Evolutionary conservation across 768 basidiomycete genomes (phyloP), one percentile per base, ranked within the genome.

Genomic region (Boletales sp.): DNA sequence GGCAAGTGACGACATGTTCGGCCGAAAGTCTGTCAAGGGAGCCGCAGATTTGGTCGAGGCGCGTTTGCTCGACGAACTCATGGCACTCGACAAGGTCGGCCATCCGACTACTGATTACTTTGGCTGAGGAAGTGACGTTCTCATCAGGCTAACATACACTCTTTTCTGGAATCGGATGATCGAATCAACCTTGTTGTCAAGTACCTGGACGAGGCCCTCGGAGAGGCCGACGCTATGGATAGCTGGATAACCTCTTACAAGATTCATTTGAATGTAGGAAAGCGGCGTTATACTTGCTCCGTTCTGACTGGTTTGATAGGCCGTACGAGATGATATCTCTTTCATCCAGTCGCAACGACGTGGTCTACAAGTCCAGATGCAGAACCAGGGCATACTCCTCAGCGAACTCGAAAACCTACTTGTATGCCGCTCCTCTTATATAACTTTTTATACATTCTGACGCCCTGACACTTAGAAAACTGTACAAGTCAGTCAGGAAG

Each of bases 291-390:
- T 5, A 24, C 24, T 31, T 34, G 1, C 14, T 15, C 29, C 32
- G 34, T 52, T 37, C 61, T 68, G 40, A 65, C 29, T 21, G 17
- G 27, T 40, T 34, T 48, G 13, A 30, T 59, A 98, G 95, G 88
- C 90, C 48, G 95, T 97, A 35, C 82, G 81, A 46, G 97, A 99
- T 51, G 97, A 99, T 64, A 99, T 99, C 47, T 81, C 80, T 8
- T 94, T 83, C 64, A 99, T 99, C 59, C 97, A 98, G 69, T 89
- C 89, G 1, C 95, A 98, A 67, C 94, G 95, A 64, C 82, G 94
- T 41, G 97, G 97, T 55, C 74, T 99, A 32, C 97, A 99, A 69
- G 94, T 98, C 4, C 95, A 98, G 62, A 98, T 87, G 9, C 92
- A 95, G 62, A 99, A 98, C 60, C 95, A 98, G 67, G 80, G 86